Evolutionary conservation across 2,329 filamentous ascomycete species (phyloP).

Genomic region (Cephalotrichum gorgonifer): DNA sequence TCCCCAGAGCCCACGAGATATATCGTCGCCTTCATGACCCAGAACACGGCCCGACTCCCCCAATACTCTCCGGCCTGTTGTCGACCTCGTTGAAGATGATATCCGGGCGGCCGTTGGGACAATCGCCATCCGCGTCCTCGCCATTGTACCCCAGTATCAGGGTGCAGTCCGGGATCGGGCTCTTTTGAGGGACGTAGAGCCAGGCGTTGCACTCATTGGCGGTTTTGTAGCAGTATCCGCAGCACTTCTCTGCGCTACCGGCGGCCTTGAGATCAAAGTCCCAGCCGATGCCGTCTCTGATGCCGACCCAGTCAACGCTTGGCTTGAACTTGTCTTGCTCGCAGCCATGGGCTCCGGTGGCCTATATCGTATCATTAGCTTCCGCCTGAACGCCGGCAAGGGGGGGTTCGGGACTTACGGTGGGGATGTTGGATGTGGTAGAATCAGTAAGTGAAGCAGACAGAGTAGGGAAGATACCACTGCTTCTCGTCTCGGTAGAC

Average conservation of each 20-base stretch:
- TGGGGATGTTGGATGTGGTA: neutral
- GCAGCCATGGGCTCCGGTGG: slow-evolving; percentile 5
- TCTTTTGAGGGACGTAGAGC: slow-evolving; percentile 6
- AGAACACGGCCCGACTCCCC: slow-evolving; percentile 8
- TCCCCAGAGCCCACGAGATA: neutral
- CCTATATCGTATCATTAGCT: neutral
- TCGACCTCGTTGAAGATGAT: slow-evolving; percentile 7
- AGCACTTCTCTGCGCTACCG: slow-evolving; percentile 8
- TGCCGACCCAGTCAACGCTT: slow-evolving; percentile 10
- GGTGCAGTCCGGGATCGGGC: slow-evolving; percentile 7
- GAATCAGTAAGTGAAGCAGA: neutral
- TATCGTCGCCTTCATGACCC: neutral
- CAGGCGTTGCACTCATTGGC: slow-evolving; percentile 10
- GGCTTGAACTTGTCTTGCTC: slow-evolving; percentile 3
- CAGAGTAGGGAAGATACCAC: neutral
- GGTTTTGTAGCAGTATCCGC: slow-evolving; percentile 7
- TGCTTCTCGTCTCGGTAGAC: neutral
- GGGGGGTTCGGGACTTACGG: neutral
- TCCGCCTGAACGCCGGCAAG: neutral
- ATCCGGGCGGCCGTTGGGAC: slow-evolving; percentile 9
- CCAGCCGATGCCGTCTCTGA: slow-evolving; percentile 6
- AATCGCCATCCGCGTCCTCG: slow-evolving; percentile 3
- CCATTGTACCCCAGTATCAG: slow-evolving; percentile 9
- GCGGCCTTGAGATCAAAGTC: slow-evolving; percentile 7
- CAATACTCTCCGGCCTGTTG: slow-evolving; percentile 3